Evolutionary conservation across 306 rosid species (phyloP), one percentile per base, ranked within the genome.

Genomic region (Ceratonia siliqua): DNA sequence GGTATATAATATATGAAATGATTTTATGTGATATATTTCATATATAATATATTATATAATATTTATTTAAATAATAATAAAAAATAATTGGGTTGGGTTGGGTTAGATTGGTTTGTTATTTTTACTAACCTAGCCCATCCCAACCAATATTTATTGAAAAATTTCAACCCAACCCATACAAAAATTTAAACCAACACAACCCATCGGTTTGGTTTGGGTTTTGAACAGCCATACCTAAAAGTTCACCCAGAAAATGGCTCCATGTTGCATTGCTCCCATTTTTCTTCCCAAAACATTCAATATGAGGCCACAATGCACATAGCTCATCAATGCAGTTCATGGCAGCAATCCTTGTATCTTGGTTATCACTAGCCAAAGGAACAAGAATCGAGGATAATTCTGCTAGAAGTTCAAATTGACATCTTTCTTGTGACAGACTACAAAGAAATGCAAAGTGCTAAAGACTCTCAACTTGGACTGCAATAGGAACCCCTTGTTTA

Each of bases 381-480:
- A 90, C 90, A 68, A 94, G 94, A 76, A 94, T 38, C 21, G 96
- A 85, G 73, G 98, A 89, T 76, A 94, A 91, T 70, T 88, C 96
- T 0, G 87, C 87, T 45, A 91, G 68, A 74, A 88, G 87, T 78
- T 90, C 90, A 81, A 78, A 62, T 54, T 73, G 84, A 82, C 91
- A 79, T 59, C 78, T 78, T 64, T 82, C 89, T 72, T 87, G 91
- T 20, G 89, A 73, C 72, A 83, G 82, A 77, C 59, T 79, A 77
- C 94, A 91, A 62, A 89, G 91, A 80, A 78, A 83, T 22, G 85
- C 78, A 79, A 87, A 89, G 78, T 93, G 89, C 62, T 85, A 79
- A 52, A 94, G 97, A 82, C 96, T 91, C 86, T 88, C 96, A 70
- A 91, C 78, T 87, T 90, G 97, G 43, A 90, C 91, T n/a, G 86